phyloP scores from a whole-genome alignment of 441 rosid species.

The Corymbia citriodora region DNA sequence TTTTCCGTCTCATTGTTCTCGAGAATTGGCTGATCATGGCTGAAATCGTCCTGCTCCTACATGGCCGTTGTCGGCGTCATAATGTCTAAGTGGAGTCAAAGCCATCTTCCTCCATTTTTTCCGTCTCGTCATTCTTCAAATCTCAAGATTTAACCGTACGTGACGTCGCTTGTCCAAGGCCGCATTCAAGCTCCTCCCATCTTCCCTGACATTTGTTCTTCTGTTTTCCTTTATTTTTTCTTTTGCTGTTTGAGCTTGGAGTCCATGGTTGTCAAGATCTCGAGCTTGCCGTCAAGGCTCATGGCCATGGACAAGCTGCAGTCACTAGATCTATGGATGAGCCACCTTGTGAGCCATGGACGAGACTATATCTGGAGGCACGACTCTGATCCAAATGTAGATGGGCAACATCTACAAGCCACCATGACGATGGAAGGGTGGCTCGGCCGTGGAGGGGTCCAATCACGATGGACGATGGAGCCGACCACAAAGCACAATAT shows the following conservation, averaged over 20 bases:
- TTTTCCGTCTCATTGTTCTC: neutral
- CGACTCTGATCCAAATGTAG: neutral
- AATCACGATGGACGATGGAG: neutral
- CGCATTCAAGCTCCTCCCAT: neutral
- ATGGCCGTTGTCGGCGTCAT: neutral
- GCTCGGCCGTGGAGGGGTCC: neutral
- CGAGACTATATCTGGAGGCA: neutral
- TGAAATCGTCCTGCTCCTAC: neutral
- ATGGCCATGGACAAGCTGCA: neutral
- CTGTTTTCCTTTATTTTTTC: neutral
- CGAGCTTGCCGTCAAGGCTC: neutral
- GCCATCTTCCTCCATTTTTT: neutral
- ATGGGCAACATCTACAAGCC: neutral
- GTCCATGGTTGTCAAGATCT: neutral
- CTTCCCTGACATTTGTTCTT: neutral
- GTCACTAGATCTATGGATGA: neutral
- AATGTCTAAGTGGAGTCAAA: neutral
- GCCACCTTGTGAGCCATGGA: neutral
- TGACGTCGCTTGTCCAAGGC: neutral
- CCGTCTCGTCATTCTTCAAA: neutral
- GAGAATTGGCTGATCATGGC: neutral
- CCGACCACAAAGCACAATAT: neutral
- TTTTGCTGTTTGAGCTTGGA: neutral
- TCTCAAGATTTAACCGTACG: neutral
- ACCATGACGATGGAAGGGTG: neutral